phyloP scores from a whole-genome alignment of 805 yeast genomes.

The Helenozyma baotianmanensis region DNA sequence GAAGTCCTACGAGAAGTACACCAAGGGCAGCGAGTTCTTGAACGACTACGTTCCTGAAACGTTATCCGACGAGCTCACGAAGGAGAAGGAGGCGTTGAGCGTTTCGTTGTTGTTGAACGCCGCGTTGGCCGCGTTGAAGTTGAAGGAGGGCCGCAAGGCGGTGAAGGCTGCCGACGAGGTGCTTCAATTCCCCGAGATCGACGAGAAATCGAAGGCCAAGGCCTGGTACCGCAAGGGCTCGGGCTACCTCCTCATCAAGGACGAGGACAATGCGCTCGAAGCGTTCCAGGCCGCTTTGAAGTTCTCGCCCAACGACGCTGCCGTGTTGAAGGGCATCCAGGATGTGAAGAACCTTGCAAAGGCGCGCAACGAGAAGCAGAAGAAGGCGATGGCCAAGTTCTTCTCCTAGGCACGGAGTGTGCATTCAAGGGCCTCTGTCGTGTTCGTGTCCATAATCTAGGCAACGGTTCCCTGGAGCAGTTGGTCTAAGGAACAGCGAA shows the following conservation, averaged over 20 bases:
- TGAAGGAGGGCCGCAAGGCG: conserved; percentile 49
- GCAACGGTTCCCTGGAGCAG: too few relatives aligned
- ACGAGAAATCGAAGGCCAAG: conserved; percentile 70
- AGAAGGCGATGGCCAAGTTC: conserved; percentile 70
- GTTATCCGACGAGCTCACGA: conserved; percentile 50
- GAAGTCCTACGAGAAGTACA: conserved; percentile 62
- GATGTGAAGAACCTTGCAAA: conserved; percentile 53
- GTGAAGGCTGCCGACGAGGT: conserved; percentile 63
- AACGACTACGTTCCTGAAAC: conserved; percentile 72
- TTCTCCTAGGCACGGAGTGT: conserved; percentile 26
- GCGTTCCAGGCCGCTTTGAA: conserved; percentile 64
- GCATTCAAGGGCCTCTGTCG: too few relatives aligned
- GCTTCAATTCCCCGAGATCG: conserved; percentile 53
- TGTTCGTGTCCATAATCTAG: too few relatives aligned
- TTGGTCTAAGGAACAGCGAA: too few relatives aligned
- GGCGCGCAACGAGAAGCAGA: conserved; percentile 60
- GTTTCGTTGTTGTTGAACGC: conserved; percentile 66
- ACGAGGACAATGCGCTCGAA: conserved; percentile 64
- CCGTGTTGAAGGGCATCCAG: conserved; percentile 57
- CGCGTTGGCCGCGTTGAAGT: conserved; percentile 68
- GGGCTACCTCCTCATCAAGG: conserved; percentile 60
- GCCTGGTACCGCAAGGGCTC: conserved; percentile 83
- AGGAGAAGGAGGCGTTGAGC: conserved; percentile 49
- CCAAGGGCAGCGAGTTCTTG: conserved; percentile 66
- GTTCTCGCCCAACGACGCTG: conserved; percentile 67